These are phyloP conservation scores for Cyclanthera cordifolia DNA, from an alignment of 306 rosid genomes.

Conservation along the genomic window DNA sequence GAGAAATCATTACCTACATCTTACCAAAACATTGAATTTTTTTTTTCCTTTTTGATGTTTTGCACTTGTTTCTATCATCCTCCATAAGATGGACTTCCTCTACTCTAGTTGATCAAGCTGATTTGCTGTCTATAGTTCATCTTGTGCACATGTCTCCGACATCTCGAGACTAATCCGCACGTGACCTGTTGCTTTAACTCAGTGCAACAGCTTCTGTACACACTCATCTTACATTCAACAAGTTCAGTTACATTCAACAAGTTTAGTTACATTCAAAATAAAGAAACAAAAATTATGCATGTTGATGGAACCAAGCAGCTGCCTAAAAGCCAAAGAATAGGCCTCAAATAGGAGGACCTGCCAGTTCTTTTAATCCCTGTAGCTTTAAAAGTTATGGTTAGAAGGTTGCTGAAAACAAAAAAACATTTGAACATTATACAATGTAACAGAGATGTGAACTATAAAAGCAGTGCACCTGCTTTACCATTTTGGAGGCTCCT, in stretches of 20 bases:
- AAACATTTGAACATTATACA: not conserved
- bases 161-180: not conserved
- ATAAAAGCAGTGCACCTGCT: not conserved
- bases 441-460: not conserved
- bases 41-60: too few relatives aligned
- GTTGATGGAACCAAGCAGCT: not conserved
- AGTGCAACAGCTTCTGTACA: not conserved
- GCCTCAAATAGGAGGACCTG: not conserved
- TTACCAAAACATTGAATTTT: too few relatives aligned
- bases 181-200: too few relatives aligned
- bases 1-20: too few relatives aligned
- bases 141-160: not conserved
- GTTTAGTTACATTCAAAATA: too few relatives aligned
- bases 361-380: not conserved
- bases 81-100: too few relatives aligned
- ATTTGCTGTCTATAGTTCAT: not conserved
- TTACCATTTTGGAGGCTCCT: not conserved
- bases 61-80: too few relatives aligned
- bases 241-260: too few relatives aligned
- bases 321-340: not conserved
- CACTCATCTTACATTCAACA: not conserved
- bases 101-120: not conserved
- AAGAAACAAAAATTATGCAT: too few relatives aligned
- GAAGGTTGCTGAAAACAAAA: not conserved
- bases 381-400: not conserved